A percentile compares a stretch with the other conserved stretches of the same genome.
Conservation (phyloP, 2,329 filamentous ascomycete genomes). For the Fonsecaea monophora region DNA sequence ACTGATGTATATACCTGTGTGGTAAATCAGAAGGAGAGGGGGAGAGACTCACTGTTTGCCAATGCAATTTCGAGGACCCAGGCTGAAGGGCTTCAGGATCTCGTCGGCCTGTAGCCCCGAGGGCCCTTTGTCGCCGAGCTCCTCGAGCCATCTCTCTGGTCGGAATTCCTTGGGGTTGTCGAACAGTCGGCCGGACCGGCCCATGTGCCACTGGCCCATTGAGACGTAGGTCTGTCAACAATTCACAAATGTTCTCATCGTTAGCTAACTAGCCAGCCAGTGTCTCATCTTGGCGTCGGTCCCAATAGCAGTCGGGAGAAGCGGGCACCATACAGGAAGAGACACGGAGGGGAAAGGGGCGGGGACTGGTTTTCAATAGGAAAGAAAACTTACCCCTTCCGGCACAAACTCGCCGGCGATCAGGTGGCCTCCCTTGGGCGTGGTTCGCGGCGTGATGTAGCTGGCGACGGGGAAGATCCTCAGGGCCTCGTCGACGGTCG, state of each 20-base stretch:
- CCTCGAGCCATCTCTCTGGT: constrained; percentile 28
- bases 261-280: too few species aligned
- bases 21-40: background rate
- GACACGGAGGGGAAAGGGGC: too few species aligned
- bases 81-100: constrained; percentile 25
- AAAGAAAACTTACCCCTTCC: constrained; percentile 32
- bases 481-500: constrained; percentile 29
- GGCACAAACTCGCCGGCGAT: constrained; percentile 47
- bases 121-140: constrained; percentile 15
- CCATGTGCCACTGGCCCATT: constrained; percentile 33
- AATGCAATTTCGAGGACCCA: constrained; percentile 30
- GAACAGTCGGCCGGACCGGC: constrained; percentile 25
- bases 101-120: constrained; percentile 16
- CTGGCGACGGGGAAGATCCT: constrained; percentile 29
- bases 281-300: too few species aligned
- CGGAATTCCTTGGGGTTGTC: constrained; percentile 26
- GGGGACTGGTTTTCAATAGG: too few species aligned
- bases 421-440: constrained; percentile 46
- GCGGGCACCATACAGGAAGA: too few species aligned
- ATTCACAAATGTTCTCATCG: background rate
- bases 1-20: too few species aligned
- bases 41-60: constrained; percentile 22
- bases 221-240: constrained; percentile 26
- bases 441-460: constrained; percentile 39
- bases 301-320: too few species aligned